phyloP scores from a whole-genome alignment of 768 basidiomycete species.

The Trametes cingulata region DNA sequence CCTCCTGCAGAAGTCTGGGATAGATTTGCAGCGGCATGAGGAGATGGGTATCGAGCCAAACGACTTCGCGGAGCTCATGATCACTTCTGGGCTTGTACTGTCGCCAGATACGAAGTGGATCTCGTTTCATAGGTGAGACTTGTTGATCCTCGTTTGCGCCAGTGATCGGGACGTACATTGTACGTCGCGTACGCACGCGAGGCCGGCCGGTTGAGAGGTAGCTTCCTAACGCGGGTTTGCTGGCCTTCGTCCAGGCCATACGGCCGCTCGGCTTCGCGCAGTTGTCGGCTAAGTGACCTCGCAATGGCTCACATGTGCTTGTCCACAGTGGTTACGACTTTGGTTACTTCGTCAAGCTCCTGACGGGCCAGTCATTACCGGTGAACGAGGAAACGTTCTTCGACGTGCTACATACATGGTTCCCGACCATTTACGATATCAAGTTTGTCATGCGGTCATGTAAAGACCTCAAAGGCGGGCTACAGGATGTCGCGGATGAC shows the following conservation, averaged over 20 bases:
- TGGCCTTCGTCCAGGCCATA: not conserved
- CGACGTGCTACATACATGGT: slow-evolving; percentile 84
- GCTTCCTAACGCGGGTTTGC: not conserved
- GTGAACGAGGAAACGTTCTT: slow-evolving; percentile 90
- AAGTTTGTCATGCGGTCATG: slow-evolving; percentile 92
- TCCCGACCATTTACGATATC: slow-evolving; percentile 96
- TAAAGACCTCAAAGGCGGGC: slow-evolving; percentile 79
- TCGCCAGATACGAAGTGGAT: slow-evolving; percentile 92
- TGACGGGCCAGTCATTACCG: slow-evolving; percentile 84
- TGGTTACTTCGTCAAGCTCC: slow-evolving; percentile 94
- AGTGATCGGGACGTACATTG: slow-evolving; percentile 12
- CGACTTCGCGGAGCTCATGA: slow-evolving; percentile 95
- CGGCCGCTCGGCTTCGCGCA: not conserved
- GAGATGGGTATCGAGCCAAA: slow-evolving; percentile 91
- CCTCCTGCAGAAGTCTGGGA: slow-evolving; percentile 89
- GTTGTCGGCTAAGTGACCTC: no score
- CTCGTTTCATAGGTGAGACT: slow-evolving; percentile 90
- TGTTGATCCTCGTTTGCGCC: slow-evolving; percentile 15
- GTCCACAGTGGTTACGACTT: slow-evolving; percentile 91
- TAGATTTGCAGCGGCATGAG: slow-evolving; percentile 93
- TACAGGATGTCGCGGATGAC: slow-evolving; percentile 96
- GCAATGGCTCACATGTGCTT: not conserved
- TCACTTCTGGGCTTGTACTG: slow-evolving; percentile 93
- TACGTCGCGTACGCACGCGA: slow-evolving; percentile 6
- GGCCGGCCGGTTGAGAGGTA: not conserved